Conservation (phyloP, 2,329 filamentous ascomycete genomes). For the Colletotrichum sidae region DNA sequence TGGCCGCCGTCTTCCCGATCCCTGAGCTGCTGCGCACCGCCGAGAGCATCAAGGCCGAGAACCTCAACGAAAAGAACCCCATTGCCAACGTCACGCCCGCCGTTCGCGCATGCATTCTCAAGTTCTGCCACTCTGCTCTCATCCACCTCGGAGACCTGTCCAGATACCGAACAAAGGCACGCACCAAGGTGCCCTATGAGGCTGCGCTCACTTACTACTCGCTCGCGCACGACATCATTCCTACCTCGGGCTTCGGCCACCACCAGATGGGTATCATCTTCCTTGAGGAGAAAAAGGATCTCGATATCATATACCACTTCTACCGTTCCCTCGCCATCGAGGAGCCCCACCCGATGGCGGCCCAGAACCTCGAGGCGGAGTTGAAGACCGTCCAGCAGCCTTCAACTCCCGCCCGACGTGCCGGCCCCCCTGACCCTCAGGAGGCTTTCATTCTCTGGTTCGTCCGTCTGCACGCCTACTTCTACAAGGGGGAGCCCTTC, state of each 20-base stretch:
- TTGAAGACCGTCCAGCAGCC: constrained; percentile 69
- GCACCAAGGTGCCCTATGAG: constrained; percentile 79
- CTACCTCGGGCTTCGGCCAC: constrained; percentile 83
- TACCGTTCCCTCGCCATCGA: constrained; percentile 84
- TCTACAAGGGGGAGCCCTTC: constrained; percentile 82
- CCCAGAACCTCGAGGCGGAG: constrained; percentile 81
- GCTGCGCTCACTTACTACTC: constrained; percentile 86
- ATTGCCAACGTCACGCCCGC: constrained; percentile 58
- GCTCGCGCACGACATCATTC: constrained; percentile 82
- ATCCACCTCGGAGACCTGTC: constrained; percentile 91
- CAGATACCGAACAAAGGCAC: constrained; percentile 83
- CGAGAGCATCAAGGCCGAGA: constrained; percentile 55
- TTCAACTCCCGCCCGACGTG: constrained; percentile 45
- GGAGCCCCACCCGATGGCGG: constrained; percentile 79
- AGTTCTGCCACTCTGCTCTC: constrained; percentile 84
- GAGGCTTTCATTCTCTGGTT: constrained; percentile 84
- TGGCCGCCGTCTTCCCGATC: constrained; percentile 72
- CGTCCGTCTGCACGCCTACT: constrained; percentile 85
- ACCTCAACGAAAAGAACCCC: constrained; percentile 56
- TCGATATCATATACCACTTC: constrained; percentile 89
- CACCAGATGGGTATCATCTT: constrained; percentile 93
- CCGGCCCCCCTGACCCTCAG: constrained; percentile 62
- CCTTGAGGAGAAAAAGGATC: constrained; percentile 80
- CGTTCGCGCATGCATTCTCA: constrained; percentile 70
- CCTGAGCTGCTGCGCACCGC: constrained; percentile 60